These are phyloP conservation scores for Apiotrichum akiyoshidainum DNA, from an alignment of 1,284 basidiomycete species.

Conservation along the genomic window DNA sequence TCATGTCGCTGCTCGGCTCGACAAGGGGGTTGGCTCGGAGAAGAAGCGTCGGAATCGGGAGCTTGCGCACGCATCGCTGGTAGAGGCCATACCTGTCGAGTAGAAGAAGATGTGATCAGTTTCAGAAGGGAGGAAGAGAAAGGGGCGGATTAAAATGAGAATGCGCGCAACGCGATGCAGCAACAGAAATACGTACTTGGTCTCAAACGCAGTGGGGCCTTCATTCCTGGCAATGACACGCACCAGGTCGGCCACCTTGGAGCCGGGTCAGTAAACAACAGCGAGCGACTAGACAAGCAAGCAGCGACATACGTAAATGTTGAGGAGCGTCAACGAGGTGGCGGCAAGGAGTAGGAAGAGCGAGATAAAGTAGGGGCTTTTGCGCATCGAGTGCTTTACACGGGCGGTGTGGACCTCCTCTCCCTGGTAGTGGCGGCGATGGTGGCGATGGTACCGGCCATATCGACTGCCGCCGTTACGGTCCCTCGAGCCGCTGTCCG, in stretches of 20 bases:
- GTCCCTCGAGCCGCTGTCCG: background rate
- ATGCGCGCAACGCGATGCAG: background rate
- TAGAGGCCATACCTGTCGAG: constrained; percentile 47
- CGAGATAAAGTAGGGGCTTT: constrained; percentile 46
- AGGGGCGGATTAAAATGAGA: background rate
- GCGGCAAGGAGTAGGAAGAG: constrained; percentile 44
- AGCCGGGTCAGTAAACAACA: background rate
- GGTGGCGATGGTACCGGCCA: constrained; percentile 2
- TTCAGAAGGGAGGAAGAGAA: background rate
- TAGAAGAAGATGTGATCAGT: background rate
- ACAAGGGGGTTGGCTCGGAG: constrained; percentile 34
- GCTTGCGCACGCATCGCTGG: constrained; percentile 42
- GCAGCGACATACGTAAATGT: constrained; percentile 39
- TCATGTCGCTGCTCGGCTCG: background rate
- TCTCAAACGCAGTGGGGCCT: constrained; percentile 46
- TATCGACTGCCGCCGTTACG: background rate
- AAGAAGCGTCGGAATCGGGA: constrained; percentile 28
- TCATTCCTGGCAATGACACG: constrained; percentile 36
- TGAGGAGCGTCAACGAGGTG: constrained; percentile 43
- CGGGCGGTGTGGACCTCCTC: constrained; percentile 1
- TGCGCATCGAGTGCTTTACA: constrained; percentile 41
- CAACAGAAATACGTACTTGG: constrained; percentile 34
- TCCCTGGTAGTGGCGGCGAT: constrained; percentile 1
- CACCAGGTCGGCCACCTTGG: constrained; percentile 42
- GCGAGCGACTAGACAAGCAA: too few species aligned